Evolutionary conservation across 1,284 basidiomycete species (phyloP), one percentile per base, ranked within the genome.

Genomic region (Stygiomarasmius scandens): DNA sequence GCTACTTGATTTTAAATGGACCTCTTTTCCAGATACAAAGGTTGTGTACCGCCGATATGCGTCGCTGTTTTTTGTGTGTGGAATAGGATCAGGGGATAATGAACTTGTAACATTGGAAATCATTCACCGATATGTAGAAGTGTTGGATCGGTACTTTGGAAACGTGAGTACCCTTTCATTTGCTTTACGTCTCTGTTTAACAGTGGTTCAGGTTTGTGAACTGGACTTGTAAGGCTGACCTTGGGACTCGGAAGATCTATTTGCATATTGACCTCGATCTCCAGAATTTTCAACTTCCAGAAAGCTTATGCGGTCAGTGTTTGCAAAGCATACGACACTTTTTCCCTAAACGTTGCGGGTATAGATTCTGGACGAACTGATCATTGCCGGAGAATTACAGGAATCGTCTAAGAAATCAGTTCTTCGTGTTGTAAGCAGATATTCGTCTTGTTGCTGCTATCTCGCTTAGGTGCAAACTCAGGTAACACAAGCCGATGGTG

Each of bases 151-250:
- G 51, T 99, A 99, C 76, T 99, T 99, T 79, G 97, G 97, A 55
- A 99, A 99, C 71, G 95, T 96, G 69, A 64, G 88, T 77, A 10
- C 46, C 47, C 58, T 50, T 52, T 9, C 10, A n/a, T n/a, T n/a
- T n/a, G n/a, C n/a, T n/a, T n/a, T n/a, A n/a, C n/a, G n/a, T n/a
- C n/a, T n/a, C n/a, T n/a, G n/a, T n/a, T n/a, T n/a, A n/a, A n/a
- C n/a, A n/a, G n/a, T n/a, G n/a, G n/a, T n/a, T n/a, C n/a, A 96
- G 94, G 94, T 97, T 19, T 98, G 95, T 79, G 95, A 98, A 75
- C 80, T 98, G 52, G 96, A 98, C 74, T 79, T 98, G 92, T 95
- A 70, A 74, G 83, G 44, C 50, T 27, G 52, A 45, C 22, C 43
- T 29, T 52, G 41, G 47, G 64, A 48, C 36, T 44, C 43, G n/a